A percentile compares a stretch with the other conserved stretches of the same genome.
These are phyloP conservation scores for Sungouiozyma ichnusensis DNA, from an alignment of 805 yeast species.

Conservation along the genomic window DNA sequence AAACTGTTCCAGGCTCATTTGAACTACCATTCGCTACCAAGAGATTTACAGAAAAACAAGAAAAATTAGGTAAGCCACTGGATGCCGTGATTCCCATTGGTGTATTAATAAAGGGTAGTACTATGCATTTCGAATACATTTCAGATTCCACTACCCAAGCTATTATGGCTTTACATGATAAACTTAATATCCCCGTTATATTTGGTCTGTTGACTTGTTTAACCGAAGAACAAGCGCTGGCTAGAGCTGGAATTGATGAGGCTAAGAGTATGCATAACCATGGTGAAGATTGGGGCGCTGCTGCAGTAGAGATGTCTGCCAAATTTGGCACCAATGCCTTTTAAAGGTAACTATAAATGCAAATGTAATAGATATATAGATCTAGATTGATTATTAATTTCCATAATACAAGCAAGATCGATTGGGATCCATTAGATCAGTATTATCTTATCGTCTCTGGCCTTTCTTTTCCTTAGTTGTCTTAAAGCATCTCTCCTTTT, in stretches of 20 bases:
- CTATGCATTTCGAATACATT: slow-evolving; percentile 97
- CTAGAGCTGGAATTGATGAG: slow-evolving; percentile 82
- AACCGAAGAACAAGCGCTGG: slow-evolving; percentile 88
- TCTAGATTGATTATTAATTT: neutral
- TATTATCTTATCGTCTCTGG: slow-evolving; percentile 11
- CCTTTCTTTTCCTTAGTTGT: slow-evolving; percentile 37
- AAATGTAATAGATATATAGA: neutral
- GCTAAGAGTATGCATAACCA: slow-evolving; percentile 68
- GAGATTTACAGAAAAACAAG: slow-evolving; percentile 38
- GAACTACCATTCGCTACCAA: slow-evolving; percentile 82
- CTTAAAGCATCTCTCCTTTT: slow-evolving; percentile 65
- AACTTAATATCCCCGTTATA: slow-evolving; percentile 66
- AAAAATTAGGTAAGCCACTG: slow-evolving; percentile 35
- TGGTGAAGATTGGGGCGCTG: slow-evolving; percentile 98
- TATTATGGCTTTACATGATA: slow-evolving; percentile 70
- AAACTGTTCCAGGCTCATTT: slow-evolving; percentile 89
- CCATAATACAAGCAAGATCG: neutral
- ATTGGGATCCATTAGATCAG: slow-evolving; percentile 3
- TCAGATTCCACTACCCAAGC: slow-evolving; percentile 82
- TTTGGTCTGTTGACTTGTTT: slow-evolving; percentile 90
- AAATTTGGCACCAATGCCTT: slow-evolving; percentile 30
- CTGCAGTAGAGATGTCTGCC: slow-evolving; percentile 89
- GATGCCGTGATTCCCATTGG: slow-evolving; percentile 94
- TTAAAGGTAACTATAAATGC: neutral
- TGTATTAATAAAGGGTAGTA: slow-evolving; percentile 87